Conservation (phyloP, 768 basidiomycete species). For the Wakefieldia striispora region DNA sequence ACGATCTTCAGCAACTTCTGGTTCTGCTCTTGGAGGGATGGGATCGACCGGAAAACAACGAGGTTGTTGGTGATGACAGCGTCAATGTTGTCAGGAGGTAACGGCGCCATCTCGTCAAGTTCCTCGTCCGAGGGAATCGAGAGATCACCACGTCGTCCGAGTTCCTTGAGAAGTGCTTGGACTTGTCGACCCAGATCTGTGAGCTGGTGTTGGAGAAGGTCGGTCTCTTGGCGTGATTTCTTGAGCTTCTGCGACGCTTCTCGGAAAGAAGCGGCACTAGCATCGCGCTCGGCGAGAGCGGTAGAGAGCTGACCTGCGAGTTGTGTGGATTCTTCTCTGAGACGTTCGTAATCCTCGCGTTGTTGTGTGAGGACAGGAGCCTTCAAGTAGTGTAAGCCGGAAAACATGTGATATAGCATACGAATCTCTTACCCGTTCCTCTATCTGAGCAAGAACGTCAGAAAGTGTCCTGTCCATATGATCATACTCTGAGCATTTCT, state of each 20-base stretch:
- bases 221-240: conserved; percentile 59
- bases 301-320: conserved; percentile 78
- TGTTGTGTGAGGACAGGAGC: conserved; percentile 91
- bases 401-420: background rate
- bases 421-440: conserved; percentile 65
- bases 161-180: conserved; percentile 71
- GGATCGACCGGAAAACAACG: conserved; percentile 80
- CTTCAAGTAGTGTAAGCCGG: conserved; percentile 38
- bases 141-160: conserved; percentile 81
- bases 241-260: conserved; percentile 63
- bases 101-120: conserved; percentile 42
- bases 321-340: conserved; percentile 75
- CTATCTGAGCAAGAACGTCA: conserved; percentile 82
- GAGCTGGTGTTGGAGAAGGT: conserved; percentile 71
- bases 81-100: conserved; percentile 59
- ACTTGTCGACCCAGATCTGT: conserved; percentile 84
- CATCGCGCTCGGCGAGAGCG: conserved; percentile 74
- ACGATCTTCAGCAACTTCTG: conserved; percentile 83
- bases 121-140: conserved; percentile 73
- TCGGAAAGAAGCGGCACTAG: conserved; percentile 49
- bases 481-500: conserved; percentile 78
- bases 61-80: conserved; percentile 86
- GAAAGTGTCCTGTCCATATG: conserved; percentile 81
- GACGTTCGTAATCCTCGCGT: conserved; percentile 81
- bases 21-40: conserved; percentile 86